Conservation (phyloP, 345 rosid genomes). For the Rhodamnia argentea region DNA sequence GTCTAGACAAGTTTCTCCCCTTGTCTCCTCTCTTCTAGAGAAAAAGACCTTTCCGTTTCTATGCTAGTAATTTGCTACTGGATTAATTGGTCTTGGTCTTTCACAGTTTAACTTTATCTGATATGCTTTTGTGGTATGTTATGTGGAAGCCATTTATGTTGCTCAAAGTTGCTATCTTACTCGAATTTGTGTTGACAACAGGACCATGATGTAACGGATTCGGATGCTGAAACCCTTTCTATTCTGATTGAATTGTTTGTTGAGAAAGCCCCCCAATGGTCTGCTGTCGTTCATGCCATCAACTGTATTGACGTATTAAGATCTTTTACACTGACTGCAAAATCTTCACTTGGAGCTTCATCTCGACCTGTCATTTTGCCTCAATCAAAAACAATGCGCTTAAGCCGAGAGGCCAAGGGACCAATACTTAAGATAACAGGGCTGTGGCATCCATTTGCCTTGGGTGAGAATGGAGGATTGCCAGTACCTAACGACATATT, state of each 20-base stretch:
- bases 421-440: slow-evolving; percentile 64
- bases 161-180: background rate
- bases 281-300: slow-evolving; percentile 61
- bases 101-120: background rate
- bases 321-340: slow-evolving; percentile 60
- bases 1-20: background rate
- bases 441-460: slow-evolving; percentile 91
- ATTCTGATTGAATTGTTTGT: slow-evolving; percentile 65
- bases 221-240: slow-evolving; percentile 67
- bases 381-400: slow-evolving; percentile 18
- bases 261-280: slow-evolving; percentile 77
- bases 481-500: slow-evolving; percentile 77
- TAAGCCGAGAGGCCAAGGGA: slow-evolving; percentile 26
- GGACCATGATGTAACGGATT: slow-evolving; percentile 67
- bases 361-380: slow-evolving; percentile 58
- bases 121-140: background rate
- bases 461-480: slow-evolving; percentile 49
- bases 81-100: background rate
- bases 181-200: slow-evolving; percentile 18
- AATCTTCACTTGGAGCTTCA: slow-evolving; percentile 53
- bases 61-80: background rate
- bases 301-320: slow-evolving; percentile 69
- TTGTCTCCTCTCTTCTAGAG: background rate
- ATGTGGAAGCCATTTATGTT: background rate
- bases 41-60: background rate